Percentiles rank a stretch among this genome's conserved stretches.
phyloP scores from a whole-genome alignment of 2,329 filamentous ascomycete species.

The Claviceps pusilla region DNA sequence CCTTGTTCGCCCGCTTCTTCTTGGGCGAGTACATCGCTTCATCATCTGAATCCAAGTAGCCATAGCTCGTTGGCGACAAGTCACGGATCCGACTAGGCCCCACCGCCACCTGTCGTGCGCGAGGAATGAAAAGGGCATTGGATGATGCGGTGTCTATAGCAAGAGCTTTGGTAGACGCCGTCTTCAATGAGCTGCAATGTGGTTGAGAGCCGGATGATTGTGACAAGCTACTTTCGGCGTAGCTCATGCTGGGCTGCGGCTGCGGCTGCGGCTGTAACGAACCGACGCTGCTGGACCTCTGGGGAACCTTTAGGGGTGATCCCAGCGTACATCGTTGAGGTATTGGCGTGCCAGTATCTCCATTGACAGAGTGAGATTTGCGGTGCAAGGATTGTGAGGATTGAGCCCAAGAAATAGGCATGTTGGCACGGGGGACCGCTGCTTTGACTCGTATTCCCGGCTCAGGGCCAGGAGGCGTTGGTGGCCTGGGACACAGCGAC shows the following conservation, averaged over 20 bases:
- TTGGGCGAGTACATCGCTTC: conserved; percentile 5
- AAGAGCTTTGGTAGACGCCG: neutral
- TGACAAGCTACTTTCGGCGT: neutral
- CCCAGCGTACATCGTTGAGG: conserved; percentile 6
- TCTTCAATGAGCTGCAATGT: neutral
- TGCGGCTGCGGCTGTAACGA: neutral
- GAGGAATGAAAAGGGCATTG: neutral
- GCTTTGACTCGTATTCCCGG: neutral
- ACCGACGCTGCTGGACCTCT: neutral
- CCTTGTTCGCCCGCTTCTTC: conserved; percentile 7
- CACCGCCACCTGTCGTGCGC: neutral
- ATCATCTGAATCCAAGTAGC: conserved; percentile 1
- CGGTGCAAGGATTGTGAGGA: conserved; percentile 6
- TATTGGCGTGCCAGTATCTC: neutral
- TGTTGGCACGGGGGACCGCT: neutral
- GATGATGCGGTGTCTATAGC: neutral
- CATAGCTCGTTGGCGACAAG: conserved; percentile 5
- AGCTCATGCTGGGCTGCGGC: neutral
- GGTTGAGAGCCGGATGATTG: neutral
- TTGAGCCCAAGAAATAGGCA: neutral
- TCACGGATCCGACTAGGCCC: neutral
- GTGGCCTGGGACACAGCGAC: conserved; percentile 17
- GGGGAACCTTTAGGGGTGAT: conserved; percentile 10
- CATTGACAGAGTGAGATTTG: conserved; percentile 14
- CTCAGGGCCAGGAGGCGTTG: conserved; percentile 13